Evolutionary conservation across 2,329 filamentous ascomycete genomes (phyloP).

Genomic region (Myriosclerotinia scirpicola): DNA sequence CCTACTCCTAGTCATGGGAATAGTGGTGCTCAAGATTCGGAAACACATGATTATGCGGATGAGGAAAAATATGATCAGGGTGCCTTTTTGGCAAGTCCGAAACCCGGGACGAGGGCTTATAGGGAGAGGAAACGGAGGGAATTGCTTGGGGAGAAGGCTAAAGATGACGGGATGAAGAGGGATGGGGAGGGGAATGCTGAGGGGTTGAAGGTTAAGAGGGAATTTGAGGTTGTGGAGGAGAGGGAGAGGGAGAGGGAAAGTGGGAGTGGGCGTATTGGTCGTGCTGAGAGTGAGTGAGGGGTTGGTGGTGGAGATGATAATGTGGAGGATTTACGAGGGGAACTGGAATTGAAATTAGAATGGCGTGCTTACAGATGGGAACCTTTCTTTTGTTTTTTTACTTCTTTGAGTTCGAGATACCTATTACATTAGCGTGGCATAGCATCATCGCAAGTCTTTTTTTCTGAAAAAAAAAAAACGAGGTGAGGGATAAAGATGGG

Average conservation of each 20-base stretch:
- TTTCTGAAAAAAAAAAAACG: no score
- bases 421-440: no score
- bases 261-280: neutral
- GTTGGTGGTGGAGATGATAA: no score
- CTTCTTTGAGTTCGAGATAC: no score
- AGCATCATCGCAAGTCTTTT: no score
- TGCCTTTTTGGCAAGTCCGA: slow-evolving; percentile 11
- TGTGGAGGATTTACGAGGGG: neutral
- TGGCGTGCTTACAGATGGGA: neutral
- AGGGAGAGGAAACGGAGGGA: slow-evolving; percentile 31
- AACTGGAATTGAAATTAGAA: neutral
- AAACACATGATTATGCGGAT: neutral
- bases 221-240: neutral
- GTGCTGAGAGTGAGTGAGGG: neutral
- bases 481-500: no score
- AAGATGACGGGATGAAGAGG: neutral
- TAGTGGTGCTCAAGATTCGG: neutral
- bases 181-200: neutral
- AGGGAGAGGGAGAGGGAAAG: neutral
- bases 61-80: neutral
- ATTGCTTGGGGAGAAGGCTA: neutral
- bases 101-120: slow-evolving; percentile 31
- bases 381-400: no score
- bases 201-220: slow-evolving; percentile 7
- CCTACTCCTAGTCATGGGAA: neutral